Conservation (phyloP, 768 basidiomycete genomes). For the Tulasnella sp. region DNA sequence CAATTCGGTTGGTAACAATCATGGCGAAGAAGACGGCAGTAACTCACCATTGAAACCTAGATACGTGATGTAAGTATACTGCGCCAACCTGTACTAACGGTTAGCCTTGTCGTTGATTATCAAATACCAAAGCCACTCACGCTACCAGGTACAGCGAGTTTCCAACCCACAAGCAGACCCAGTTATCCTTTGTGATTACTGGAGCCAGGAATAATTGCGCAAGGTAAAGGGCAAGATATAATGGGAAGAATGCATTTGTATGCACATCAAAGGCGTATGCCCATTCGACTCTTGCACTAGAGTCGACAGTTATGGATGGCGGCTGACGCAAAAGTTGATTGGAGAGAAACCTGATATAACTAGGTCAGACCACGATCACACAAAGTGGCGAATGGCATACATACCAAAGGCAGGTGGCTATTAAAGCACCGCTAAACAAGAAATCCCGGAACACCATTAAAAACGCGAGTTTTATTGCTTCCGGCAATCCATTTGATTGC, state of each 20-base stretch:
- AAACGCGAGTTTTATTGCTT: slow-evolving; percentile 50
- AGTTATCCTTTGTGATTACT: slow-evolving; percentile 68
- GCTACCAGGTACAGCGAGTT: slow-evolving; percentile 86
- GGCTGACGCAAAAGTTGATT: slow-evolving; percentile 52
- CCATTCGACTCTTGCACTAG: slow-evolving; percentile 57
- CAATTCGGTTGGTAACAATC: background rate
- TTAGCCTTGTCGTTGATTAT: background rate
- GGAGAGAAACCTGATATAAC: slow-evolving; percentile 43
- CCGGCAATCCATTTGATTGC: slow-evolving; percentile 48
- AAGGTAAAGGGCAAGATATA: slow-evolving; percentile 80
- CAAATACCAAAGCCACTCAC: slow-evolving; percentile 31
- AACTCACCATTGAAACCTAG: slow-evolving; percentile 67
- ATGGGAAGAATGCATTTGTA: slow-evolving; percentile 91
- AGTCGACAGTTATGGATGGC: background rate
- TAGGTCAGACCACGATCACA: slow-evolving; percentile 20
- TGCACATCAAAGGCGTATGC: slow-evolving; percentile 95
- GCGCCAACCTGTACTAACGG: slow-evolving; percentile 50
- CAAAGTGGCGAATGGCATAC: slow-evolving; percentile 15
- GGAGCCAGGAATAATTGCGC: slow-evolving; percentile 79
- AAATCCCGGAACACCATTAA: slow-evolving; percentile 86
- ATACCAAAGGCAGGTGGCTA: slow-evolving; percentile 68
- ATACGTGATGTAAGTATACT: slow-evolving; percentile 87
- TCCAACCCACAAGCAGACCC: slow-evolving; percentile 89
- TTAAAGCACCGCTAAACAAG: slow-evolving; percentile 58
- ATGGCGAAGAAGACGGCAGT: slow-evolving; percentile 8